A percentile compares a stretch with the other conserved stretches of the same genome.
Evolutionary conservation across 1,284 basidiomycete genomes (phyloP).

Genomic region (Ganoderma meredithae): DNA sequence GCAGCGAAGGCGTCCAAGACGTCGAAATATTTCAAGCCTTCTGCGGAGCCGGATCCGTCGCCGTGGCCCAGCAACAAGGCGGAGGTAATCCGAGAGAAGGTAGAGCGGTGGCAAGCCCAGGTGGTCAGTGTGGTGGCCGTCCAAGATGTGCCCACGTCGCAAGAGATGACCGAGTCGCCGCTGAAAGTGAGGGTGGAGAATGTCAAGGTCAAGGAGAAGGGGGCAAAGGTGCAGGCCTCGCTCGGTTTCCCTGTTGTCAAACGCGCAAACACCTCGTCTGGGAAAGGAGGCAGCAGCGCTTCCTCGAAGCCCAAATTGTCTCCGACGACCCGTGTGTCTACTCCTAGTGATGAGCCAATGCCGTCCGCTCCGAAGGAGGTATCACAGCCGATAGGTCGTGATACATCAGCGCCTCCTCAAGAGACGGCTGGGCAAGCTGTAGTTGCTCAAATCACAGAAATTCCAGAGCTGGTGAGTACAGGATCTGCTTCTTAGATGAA

Average conservation of each 20-base stretch:
- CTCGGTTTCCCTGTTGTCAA: slow-evolving; percentile 32
- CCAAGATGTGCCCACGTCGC: slow-evolving; percentile 13
- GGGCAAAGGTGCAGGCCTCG: slow-evolving; percentile 27
- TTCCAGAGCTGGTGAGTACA: slow-evolving; percentile 40
- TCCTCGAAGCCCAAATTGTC: slow-evolving; percentile 18
- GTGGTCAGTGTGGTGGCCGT: slow-evolving; percentile 24
- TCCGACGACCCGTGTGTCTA: slow-evolving; percentile 15
- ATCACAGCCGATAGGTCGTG: neutral
- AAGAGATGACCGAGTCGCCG: slow-evolving; percentile 7
- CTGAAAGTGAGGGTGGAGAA: slow-evolving; percentile 20
- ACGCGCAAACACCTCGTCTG: slow-evolving; percentile 26
- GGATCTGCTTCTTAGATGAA: slow-evolving; percentile 40
- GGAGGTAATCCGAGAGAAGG: slow-evolving; percentile 36
- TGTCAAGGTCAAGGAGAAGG: slow-evolving; percentile 25
- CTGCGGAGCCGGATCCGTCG: slow-evolving; percentile 6
- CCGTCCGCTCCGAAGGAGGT: slow-evolving; percentile 5
- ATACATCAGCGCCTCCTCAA: neutral
- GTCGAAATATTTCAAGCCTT: slow-evolving; percentile 38
- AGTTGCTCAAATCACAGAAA: slow-evolving; percentile 29
- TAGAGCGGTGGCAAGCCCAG: slow-evolving; percentile 40
- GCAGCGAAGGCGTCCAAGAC: slow-evolving; percentile 20
- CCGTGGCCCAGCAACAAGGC: slow-evolving; percentile 1
- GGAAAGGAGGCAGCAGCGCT: slow-evolving; percentile 21
- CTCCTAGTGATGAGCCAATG: slow-evolving; percentile 7
- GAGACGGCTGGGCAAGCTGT: neutral